These are phyloP conservation scores for Alternaria sp. DNA, from an alignment of 2,329 filamentous ascomycete genomes.

Conservation along the genomic window DNA sequence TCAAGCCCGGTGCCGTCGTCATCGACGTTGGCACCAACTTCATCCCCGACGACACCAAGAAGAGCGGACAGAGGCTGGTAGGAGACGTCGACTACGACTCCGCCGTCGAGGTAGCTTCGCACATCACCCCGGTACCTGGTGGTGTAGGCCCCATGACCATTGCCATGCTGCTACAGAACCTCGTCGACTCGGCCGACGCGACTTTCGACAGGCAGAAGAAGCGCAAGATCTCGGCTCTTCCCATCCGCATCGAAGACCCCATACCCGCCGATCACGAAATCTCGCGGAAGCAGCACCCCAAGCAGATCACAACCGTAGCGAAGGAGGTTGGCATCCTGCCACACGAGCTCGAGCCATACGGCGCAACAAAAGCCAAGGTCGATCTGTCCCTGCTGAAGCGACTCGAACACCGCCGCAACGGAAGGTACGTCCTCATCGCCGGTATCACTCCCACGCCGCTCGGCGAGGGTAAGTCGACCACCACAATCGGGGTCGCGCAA, in stretches of 20 bases:
- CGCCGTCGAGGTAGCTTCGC: constrained; percentile 82
- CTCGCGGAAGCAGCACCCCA: constrained; percentile 88
- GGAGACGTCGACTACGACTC: constrained; percentile 94
- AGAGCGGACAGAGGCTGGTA: constrained; percentile 89
- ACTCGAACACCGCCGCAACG: constrained; percentile 84
- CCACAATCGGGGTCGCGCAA: constrained; percentile 93
- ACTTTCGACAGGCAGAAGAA: constrained; percentile 85
- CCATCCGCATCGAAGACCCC: constrained; percentile 76
- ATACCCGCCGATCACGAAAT: constrained; percentile 97
- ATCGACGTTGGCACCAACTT: constrained; percentile 99
- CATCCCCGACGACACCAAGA: constrained; percentile 85
- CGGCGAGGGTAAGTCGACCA: constrained; percentile 97
- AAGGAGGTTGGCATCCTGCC: constrained; percentile 84
- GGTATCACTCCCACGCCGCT: constrained; percentile 97
- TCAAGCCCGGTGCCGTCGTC: constrained; percentile 93
- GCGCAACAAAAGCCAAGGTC: constrained; percentile 94
- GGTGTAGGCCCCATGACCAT: constrained; percentile 99
- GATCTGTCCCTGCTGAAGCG: constrained; percentile 82
- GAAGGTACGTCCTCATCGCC: constrained; percentile 89
- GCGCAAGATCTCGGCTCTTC: constrained; percentile 80
- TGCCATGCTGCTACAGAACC: constrained; percentile 96
- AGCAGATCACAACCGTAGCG: constrained; percentile 84
- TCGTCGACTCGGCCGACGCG: constrained; percentile 81
- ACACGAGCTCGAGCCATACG: constrained; percentile 94
- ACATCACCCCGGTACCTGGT: constrained; percentile 94